A percentile compares a stretch with the other conserved stretches of the same genome.
Conservation (phyloP, 805 yeast genomes). For the Metschnikowia drakensbergensis region DNA sequence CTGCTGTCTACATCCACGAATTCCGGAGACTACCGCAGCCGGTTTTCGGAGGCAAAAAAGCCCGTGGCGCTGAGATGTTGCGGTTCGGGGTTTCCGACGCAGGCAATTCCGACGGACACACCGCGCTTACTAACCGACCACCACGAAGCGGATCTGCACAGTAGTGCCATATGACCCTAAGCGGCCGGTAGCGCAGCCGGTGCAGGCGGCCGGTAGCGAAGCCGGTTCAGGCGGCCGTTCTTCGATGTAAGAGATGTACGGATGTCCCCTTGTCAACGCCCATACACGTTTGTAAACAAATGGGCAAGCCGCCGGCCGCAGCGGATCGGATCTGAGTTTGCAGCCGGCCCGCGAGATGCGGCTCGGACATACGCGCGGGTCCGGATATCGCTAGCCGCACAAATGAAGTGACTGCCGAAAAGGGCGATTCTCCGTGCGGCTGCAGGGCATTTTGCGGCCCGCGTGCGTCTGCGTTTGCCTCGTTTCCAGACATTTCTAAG, state of each 20-base stretch:
- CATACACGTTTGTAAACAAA: too few relatives aligned
- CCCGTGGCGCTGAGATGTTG: too few relatives aligned
- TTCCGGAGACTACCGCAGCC: too few relatives aligned
- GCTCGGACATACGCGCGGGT: not conserved
- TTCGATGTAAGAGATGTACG: too few relatives aligned
- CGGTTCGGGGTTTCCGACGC: too few relatives aligned
- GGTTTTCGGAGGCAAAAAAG: too few relatives aligned
- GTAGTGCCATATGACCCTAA: too few relatives aligned
- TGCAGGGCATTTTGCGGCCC: not conserved
- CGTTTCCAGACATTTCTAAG: slow-evolving; percentile 4
- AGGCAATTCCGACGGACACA: not conserved
- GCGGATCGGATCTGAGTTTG: too few relatives aligned
- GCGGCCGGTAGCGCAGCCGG: not conserved
- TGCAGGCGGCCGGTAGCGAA: not conserved
- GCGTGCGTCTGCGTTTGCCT: not conserved
- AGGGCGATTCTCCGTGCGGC: slow-evolving; percentile 1
- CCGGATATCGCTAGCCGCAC: not conserved
- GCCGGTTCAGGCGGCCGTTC: not conserved
- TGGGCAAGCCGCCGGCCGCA: too few relatives aligned
- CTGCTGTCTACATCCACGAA: too few relatives aligned
- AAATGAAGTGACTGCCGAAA: not conserved
- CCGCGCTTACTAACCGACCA: not conserved
- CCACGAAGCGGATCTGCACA: not conserved
- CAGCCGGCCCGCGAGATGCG: too few relatives aligned
- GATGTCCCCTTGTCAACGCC: too few relatives aligned